Conservation (phyloP, 805 yeast species). For the Candida mattraensis region DNA sequence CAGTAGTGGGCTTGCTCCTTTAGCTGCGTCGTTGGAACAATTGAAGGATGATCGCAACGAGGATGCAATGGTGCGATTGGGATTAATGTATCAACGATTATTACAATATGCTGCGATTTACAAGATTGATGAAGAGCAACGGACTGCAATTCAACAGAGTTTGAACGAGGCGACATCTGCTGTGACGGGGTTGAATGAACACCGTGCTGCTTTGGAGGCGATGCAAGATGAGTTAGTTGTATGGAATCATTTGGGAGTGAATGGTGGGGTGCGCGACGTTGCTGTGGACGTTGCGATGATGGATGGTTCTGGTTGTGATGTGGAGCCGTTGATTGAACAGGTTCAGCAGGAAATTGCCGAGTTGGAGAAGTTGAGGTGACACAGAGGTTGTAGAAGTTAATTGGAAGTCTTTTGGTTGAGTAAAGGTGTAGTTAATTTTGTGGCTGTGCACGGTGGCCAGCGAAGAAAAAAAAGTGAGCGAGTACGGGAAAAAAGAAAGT, state of each 20-base stretch:
- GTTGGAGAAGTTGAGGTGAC: slow-evolving; percentile 36
- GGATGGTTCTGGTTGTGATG: slow-evolving; percentile 16
- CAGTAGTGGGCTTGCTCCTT: slow-evolving; percentile 3
- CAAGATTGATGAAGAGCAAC: slow-evolving; percentile 18
- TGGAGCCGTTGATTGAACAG: slow-evolving; percentile 40
- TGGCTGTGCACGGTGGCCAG: no score
- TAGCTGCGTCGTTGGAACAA: slow-evolving; percentile 9
- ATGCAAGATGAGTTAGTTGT: slow-evolving; percentile 21
- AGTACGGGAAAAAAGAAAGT: no score
- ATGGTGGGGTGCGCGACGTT: slow-evolving; percentile 4
- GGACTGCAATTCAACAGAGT: slow-evolving; percentile 16
- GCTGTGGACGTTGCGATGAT: slow-evolving; percentile 14
- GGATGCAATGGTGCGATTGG: slow-evolving; percentile 17
- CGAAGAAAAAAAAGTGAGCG: no score
- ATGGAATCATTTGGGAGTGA: slow-evolving; percentile 18
- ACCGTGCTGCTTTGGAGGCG: slow-evolving; percentile 16
- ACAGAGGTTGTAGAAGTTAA: slow-evolving; percentile 7
- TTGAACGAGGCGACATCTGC: slow-evolving; percentile 19
- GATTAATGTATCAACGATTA: slow-evolving; percentile 20
- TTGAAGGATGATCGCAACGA: slow-evolving; percentile 17
- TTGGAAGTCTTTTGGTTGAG: slow-evolving; percentile 5
- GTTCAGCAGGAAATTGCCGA: slow-evolving; percentile 47
- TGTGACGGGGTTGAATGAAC: slow-evolving; percentile 16
- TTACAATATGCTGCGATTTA: slow-evolving; percentile 18
- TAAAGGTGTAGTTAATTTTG: no score